phyloP scores from a whole-genome alignment of 2,329 filamentous ascomycete species.

The Penicillium brasilianum region DNA sequence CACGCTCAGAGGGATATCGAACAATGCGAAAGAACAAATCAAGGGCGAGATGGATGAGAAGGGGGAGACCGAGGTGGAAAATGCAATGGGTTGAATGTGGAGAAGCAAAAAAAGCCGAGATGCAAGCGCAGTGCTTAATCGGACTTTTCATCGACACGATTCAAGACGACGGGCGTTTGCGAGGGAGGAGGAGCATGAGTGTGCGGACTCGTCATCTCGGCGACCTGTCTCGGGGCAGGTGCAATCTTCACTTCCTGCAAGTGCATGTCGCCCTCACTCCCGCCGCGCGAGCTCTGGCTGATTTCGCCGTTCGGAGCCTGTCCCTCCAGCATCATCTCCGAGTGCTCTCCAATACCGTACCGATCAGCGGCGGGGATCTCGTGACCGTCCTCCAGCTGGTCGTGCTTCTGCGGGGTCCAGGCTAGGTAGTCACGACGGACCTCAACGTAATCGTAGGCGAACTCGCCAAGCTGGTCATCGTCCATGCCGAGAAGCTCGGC shows the following conservation, averaged over 20 bases:
- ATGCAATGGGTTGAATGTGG: constrained; percentile 1
- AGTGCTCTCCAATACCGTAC: constrained; percentile 65
- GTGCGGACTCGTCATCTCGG: constrained; percentile 32
- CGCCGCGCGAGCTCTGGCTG: constrained; percentile 39
- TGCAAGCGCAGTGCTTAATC: constrained; percentile 9
- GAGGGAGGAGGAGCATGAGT: constrained; percentile 14
- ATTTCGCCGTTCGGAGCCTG: constrained; percentile 31
- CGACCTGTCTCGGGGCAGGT: constrained; percentile 38
- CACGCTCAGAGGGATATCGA: constrained; percentile 38
- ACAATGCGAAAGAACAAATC: constrained; percentile 24
- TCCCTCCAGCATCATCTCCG: constrained; percentile 57
- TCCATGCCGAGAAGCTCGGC: constrained; percentile 71
- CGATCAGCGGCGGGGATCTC: constrained; percentile 63
- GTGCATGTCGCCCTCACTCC: constrained; percentile 36
- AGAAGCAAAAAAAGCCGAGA: neutral
- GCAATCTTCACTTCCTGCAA: constrained; percentile 41
- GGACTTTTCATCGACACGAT: constrained; percentile 32
- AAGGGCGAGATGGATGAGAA: constrained; percentile 19
- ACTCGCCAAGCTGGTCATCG: constrained; percentile 58
- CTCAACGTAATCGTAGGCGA: constrained; percentile 59
- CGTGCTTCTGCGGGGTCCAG: constrained; percentile 54
- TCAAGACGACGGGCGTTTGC: constrained; percentile 21
- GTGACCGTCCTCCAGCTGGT: constrained; percentile 54
- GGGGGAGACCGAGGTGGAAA: constrained; percentile 5
- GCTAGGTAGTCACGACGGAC: constrained; percentile 57